A percentile compares a stretch with the other conserved stretches of the same genome.
Conservation (phyloP, 129 eudicot genomes). For the Logfia minima region DNA sequence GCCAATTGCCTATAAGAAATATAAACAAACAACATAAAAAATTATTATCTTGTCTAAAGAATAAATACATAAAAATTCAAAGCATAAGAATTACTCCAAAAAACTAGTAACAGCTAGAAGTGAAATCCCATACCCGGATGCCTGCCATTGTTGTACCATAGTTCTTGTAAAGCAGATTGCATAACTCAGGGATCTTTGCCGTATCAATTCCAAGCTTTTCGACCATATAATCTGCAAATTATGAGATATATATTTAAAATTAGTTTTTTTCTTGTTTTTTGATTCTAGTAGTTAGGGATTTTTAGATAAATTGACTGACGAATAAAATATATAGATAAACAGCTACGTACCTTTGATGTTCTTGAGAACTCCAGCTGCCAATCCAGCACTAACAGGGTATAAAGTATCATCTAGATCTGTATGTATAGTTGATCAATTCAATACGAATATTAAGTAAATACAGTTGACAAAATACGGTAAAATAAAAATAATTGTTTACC, state of each 20-base stretch:
- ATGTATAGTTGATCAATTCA: not conserved
- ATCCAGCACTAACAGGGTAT: slow-evolving; percentile 79
- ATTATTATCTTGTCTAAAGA: not conserved
- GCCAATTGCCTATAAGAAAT: slow-evolving; percentile 69
- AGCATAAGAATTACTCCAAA: not conserved
- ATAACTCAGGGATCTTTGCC: slow-evolving; percentile 57
- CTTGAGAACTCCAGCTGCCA: slow-evolving; percentile 57
- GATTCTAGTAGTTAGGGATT: not conserved
- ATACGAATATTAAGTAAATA: not conserved
- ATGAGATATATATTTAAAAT: not conserved
- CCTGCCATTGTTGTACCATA: slow-evolving; percentile 98
- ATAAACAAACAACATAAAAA: not conserved
- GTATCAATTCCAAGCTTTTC: slow-evolving; percentile 80
- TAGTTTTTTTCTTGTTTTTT: not conserved
- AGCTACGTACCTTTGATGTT: slow-evolving; percentile 69
- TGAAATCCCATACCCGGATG: slow-evolving; percentile 59
- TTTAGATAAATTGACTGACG: not conserved
- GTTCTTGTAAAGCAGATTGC: slow-evolving; percentile 73
- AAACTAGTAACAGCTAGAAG: not conserved
- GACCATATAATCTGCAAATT: slow-evolving; percentile 68
- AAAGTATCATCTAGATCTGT: slow-evolving; percentile 92
- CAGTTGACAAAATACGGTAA: not conserved
- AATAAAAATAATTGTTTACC: slow-evolving; percentile 37
- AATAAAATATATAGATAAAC: slow-evolving; percentile 6
- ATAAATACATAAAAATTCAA: not conserved